Base-by-base conservation (phyloP, 345 rosid species). In the Melastoma malabathricum region DNA sequence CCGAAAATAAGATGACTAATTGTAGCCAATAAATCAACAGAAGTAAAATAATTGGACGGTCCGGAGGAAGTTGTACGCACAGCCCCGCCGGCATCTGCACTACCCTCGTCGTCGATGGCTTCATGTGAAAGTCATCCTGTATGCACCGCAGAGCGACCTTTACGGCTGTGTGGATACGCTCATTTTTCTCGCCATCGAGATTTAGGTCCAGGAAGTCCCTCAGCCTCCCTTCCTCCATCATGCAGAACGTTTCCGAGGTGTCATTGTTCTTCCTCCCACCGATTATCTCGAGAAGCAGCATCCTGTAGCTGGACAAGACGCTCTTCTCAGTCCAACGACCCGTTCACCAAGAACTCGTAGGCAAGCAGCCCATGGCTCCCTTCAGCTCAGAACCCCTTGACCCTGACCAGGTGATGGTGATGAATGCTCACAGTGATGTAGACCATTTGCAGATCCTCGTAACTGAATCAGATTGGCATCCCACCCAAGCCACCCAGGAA, bases 61-160 rank as follows among this genome's bases (percentile, higher is more conserved):
- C 83, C 94, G 5, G 90, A 85, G 23, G 88, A 81, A 29, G 90
- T 77, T 41, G 41, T 34, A 34, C 75, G 47, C 67, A 79, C 23
- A 89, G 66, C 25, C 97, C 94, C 72, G 86, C 97, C 27, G 86
- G 94, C 97, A 89, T 89, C 60, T 89, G 96, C 46, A 81, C 90
- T 16, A 83, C 96, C 77, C 68, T 83, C 38, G 73, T 59, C 97
- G 86, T 89, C 23, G 94, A 51, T n/a, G 96, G 96, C 65, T 96
- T 75, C 6, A 67, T 31, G 46, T 44, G 13, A 94, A 86, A 86
- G 31, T 89, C 96, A 66, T 89, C 97, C 61, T 89, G 96, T 62
- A 86, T 76, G 44, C 96, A 89, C 96, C 97, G 86, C 58, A 89
- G 66, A 5, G 97, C 96, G 15, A 79, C 89, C 71, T 72, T 86